A percentile compares a stretch with the other conserved stretches of the same genome.
Evolutionary conservation across 306 rosid genomes (phyloP).

Genomic region (Glycine soja): DNA sequence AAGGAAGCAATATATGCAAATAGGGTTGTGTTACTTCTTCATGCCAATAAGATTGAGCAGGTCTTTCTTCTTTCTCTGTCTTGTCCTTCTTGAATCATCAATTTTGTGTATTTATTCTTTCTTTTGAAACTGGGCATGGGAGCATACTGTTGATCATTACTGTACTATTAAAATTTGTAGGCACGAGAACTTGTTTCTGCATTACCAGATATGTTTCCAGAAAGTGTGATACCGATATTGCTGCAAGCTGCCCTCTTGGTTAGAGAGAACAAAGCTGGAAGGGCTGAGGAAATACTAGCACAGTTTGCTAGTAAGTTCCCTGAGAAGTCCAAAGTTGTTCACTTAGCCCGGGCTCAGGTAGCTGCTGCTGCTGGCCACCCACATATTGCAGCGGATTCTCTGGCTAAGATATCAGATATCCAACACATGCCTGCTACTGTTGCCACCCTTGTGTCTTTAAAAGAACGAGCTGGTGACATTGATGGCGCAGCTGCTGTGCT

Average conservation of each 20-base stretch:
- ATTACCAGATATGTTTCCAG: conserved; percentile 80
- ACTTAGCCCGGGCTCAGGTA: conserved; percentile 89
- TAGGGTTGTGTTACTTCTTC: conserved; percentile 88
- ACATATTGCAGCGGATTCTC: conserved; percentile 90
- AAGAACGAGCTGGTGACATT: conserved; percentile 88
- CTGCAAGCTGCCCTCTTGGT: conserved; percentile 89
- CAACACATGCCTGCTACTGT: conserved; percentile 96
- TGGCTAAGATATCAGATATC: conserved; percentile 78
- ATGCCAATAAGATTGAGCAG: conserved; percentile 93
- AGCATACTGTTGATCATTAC: conserved; percentile 45
- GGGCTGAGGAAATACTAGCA: conserved; percentile 84
- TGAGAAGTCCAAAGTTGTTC: conserved; percentile 73
- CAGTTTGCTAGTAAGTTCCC: conserved; percentile 84
- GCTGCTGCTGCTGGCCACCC: conserved; percentile 94
- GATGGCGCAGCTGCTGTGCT: conserved; percentile 91
- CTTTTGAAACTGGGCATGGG: conserved; percentile 17
- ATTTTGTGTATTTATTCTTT: not conserved
- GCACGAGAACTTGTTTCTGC: conserved; percentile 88
- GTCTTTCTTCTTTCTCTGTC: conserved; percentile 49
- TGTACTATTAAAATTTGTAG: conserved; percentile 52
- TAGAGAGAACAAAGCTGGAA: conserved; percentile 94
- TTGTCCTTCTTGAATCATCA: conserved; percentile 18
- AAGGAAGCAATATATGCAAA: conserved; percentile 82
- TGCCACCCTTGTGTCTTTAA: conserved; percentile 90
- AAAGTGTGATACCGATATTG: conserved; percentile 70